phyloP scores from a whole-genome alignment of 1,284 basidiomycete species.

The Lentinus polychrous region DNA sequence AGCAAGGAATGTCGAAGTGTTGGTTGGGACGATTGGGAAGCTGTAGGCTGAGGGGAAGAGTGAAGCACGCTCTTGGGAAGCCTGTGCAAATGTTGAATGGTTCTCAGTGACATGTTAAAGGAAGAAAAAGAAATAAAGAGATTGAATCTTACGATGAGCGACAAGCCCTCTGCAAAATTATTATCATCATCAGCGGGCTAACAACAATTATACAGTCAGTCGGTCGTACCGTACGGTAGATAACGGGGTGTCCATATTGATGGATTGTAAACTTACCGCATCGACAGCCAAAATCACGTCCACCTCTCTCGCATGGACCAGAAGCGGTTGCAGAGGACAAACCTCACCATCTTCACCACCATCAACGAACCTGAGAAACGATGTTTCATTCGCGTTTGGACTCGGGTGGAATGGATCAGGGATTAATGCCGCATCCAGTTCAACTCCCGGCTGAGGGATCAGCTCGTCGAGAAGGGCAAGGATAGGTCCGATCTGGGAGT shows the following conservation, averaged over 20 bases:
- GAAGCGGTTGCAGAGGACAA: constrained; percentile 46
- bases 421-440: constrained; percentile 22
- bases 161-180: constrained; percentile 32
- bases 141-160: constrained; percentile 32
- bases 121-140: background rate
- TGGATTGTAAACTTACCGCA: constrained; percentile 26
- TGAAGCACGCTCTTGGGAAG: constrained; percentile 31
- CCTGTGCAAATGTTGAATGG: constrained; percentile 22
- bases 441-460: constrained; percentile 19
- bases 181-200: constrained; percentile 26
- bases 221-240: background rate
- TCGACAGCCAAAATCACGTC: constrained; percentile 52
- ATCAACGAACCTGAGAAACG: constrained; percentile 30
- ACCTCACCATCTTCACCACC: constrained; percentile 38
- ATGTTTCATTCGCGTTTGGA: constrained; percentile 24
- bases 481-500: constrained; percentile 18
- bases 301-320: constrained; percentile 42
- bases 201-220: background rate
- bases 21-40: constrained; percentile 35
- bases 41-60: constrained; percentile 31
- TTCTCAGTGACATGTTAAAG: background rate
- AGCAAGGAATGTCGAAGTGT: constrained; percentile 23
- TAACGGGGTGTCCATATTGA: too few species aligned
- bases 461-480: constrained; percentile 21
- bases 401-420: constrained; percentile 41